Evolutionary conservation across 2,329 filamentous ascomycete species (phyloP).

Genomic region (Aaosphaeria arxii): DNA sequence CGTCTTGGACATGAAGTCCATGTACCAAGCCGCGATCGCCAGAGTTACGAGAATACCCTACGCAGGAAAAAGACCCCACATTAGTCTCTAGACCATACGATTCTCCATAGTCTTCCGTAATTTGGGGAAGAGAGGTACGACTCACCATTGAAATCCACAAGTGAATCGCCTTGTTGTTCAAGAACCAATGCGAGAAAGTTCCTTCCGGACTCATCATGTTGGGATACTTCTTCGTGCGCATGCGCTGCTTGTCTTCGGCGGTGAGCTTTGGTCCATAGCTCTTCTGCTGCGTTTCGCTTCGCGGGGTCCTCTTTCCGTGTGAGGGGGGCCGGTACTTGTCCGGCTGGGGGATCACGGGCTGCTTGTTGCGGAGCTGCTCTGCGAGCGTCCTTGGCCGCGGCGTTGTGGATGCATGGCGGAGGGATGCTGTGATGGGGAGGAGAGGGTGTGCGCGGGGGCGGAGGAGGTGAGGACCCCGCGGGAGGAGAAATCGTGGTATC

Average conservation of each 20-base stretch:
- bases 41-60: conserved; percentile 68
- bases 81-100: background rate
- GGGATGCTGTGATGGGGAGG: conserved; percentile 10
- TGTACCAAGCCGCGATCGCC: conserved; percentile 68
- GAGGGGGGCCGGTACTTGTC: conserved; percentile 89
- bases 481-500: conserved; percentile 35
- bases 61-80: background rate
- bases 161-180: conserved; percentile 75
- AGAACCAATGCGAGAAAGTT: conserved; percentile 79
- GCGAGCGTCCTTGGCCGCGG: conserved; percentile 22
- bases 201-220: conserved; percentile 84
- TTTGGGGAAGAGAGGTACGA: conserved; percentile 2
- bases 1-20: conserved; percentile 76
- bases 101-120: background rate
- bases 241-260: conserved; percentile 62
- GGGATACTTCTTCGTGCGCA: conserved; percentile 73
- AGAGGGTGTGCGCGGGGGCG: conserved; percentile 15
- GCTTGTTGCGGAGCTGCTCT: conserved; percentile 36
- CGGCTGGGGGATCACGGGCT: conserved; percentile 72
- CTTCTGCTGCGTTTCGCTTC: conserved; percentile 53
- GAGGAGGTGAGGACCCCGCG: conserved; percentile 21
- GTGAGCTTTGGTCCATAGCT: conserved; percentile 74
- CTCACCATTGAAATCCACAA: conserved; percentile 78
- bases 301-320: conserved; percentile 69
- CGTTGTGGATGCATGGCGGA: conserved; percentile 31